phyloP scores from a whole-genome alignment of 2,329 filamentous ascomycete species.

The Talaromyces rugulosus region DNA sequence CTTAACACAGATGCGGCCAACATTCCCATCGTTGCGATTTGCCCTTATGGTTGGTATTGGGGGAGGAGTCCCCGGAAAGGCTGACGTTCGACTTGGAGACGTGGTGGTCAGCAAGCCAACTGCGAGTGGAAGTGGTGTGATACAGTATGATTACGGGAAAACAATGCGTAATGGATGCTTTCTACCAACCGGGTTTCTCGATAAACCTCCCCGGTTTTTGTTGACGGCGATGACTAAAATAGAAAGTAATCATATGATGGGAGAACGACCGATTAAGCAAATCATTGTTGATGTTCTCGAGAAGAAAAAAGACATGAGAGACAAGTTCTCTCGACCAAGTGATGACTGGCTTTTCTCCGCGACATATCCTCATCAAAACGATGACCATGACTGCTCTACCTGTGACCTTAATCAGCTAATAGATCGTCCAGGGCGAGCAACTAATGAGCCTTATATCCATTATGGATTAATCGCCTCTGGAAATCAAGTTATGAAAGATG shows the following conservation, averaged over 20 bases:
- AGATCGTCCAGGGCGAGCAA: slow-evolving; percentile 12
- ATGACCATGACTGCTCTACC: background rate
- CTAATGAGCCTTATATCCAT: slow-evolving; percentile 15
- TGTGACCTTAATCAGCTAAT: background rate
- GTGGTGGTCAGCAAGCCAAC: slow-evolving; percentile 2
- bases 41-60: slow-evolving; percentile 1
- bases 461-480: slow-evolving; percentile 25
- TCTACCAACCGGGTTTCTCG: background rate
- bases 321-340: background rate
- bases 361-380: background rate
- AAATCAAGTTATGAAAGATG: slow-evolving; percentile 18
- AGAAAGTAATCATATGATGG: background rate
- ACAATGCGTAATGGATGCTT: background rate
- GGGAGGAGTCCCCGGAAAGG: background rate
- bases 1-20: background rate
- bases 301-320: background rate
- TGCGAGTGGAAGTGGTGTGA: background rate
- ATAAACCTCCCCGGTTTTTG: background rate
- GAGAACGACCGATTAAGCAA: background rate
- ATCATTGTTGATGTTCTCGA: background rate
- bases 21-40: slow-evolving; percentile 3
- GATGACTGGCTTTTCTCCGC: background rate
- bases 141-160: slow-evolving; percentile 6
- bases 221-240: background rate
- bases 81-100: slow-evolving; percentile 2